Base-by-base conservation (phyloP, 148 eudicot species). In the Nepenthes gracilis region DNA sequence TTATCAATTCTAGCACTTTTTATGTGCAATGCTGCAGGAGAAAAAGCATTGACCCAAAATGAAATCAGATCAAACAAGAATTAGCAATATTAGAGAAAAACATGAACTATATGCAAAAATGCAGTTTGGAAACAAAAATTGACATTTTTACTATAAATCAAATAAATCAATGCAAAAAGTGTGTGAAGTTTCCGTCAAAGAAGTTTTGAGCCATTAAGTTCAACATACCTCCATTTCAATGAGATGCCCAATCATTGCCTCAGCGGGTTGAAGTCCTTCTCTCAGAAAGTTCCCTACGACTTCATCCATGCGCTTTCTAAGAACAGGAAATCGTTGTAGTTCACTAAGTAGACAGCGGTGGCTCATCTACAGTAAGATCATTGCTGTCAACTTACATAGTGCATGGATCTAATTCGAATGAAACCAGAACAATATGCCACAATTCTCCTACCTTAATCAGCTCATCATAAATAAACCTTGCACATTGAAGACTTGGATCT, bases 401-500 rank as follows among this genome's bases (percentile, higher is more conserved):
- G 6, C 36, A 12, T 52, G 33, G 33, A 12, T 14, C 2, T 2
- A 33, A 55, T 54, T 15, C 4, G 36, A 54, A 33, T 32, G 36
- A 36, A 58, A 58, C 4, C 3, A 12, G 15, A n/a, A 36, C 4
- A 12, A 58, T 38, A 36, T 47, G 13, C 34, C 56, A 63, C 9
- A 47, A 36, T 5, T 55, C 34, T 12, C 55, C 57, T 59, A 78
- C 91, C 80, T 85, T 85, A 33, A 82, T 78, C 61, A 85, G 55
- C 78, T 85, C 91, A 68, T 85, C 87, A 54, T 80, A 85, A 50
- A 85, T 78, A 55, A 85, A 85, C 74, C 85, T 80, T 38, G 91
- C 87, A 68, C 91, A 85, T 54, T 85, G 91, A 66, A 85, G 85
- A 72, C 91, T 83, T 33, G 91, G 91, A 70, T 85, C 91, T 72